phyloP scores from a whole-genome alignment of 192 early-diverging fungal species.

The Podila clonocystis region DNA sequence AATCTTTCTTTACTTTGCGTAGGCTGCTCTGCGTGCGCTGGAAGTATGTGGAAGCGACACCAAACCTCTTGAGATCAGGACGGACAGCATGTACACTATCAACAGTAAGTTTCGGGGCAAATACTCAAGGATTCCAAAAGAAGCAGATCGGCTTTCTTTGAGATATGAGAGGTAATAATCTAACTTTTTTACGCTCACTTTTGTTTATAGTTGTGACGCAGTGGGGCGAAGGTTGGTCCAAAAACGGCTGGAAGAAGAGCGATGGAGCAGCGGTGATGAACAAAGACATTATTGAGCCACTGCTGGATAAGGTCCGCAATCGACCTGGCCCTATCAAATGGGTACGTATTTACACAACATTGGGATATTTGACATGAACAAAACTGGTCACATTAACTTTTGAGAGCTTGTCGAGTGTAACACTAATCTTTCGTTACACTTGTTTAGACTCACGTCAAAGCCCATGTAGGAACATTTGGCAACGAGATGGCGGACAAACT shows the following conservation, averaged over 20 bases:
- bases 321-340: slow-evolving; percentile 55
- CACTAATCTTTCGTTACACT: slow-evolving; percentile 3
- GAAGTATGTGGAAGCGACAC: slow-evolving; percentile 50
- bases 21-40: slow-evolving; percentile 69
- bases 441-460: slow-evolving; percentile 70
- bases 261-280: slow-evolving; percentile 74
- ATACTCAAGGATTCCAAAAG: too few relatives aligned
- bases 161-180: neutral
- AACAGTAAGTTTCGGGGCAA: slow-evolving; percentile 56
- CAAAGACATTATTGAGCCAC: slow-evolving; percentile 75
- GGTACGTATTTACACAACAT: slow-evolving; percentile 34
- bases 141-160: neutral
- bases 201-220: slow-evolving; percentile 57
- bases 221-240: slow-evolving; percentile 83
- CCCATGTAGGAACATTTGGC: slow-evolving; percentile 74
- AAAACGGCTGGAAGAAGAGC: slow-evolving; percentile 69
- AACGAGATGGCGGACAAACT: slow-evolving; percentile 87
- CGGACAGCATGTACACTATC: slow-evolving; percentile 82
- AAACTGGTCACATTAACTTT: too few relatives aligned
- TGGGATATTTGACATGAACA: neutral
- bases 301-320: slow-evolving; percentile 54
- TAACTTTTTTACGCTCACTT: neutral
- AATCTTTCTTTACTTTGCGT: neutral
- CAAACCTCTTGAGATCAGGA: slow-evolving; percentile 65
- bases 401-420: neutral